Evolutionary conservation across 2,329 filamentous ascomycete genomes (phyloP), one percentile per base, ranked within the genome.

Genomic region (Calycina herbarum): DNA sequence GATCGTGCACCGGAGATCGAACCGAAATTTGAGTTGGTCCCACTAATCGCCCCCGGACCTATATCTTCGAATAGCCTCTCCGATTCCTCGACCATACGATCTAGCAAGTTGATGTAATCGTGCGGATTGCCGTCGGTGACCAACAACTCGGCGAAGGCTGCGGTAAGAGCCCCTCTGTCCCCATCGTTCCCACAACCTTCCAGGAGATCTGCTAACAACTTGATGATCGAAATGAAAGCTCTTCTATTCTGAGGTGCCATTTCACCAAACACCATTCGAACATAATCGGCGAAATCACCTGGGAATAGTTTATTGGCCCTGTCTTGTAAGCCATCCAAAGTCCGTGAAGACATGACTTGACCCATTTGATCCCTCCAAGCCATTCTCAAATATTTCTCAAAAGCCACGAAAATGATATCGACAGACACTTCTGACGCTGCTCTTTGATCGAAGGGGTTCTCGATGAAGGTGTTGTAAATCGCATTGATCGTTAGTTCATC

Each of bases 331-430:
- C 87, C 86, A 64, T 90, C 86, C 45, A 97, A 82, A 5, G 87
- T 85, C 58, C 89, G 83, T 62, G 86, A 83, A 1, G 91, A 87
- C 76, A 98, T 87, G 64, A 98, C 86, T 2, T 92, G 87, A 0
- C 94, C 94, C 83, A 97, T 93, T 72, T 92, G 89, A 70, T 94
- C 91, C 66, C 86, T 88, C 94, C 94, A 98, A 13, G 92, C 93
- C 68, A 93, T 89, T 66, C 88, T 88, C 67, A 97, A 81, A 72
- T 97, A 98, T 68, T 96, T 97, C 76, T 97, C 94, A 76, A 97
- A 98, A 0, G 94, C 91, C 31, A 91, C 90, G 74, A 97, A 96
- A 5, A 98, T 84, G 24, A 94, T 88, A 73, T 97, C 93, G 8
- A 94, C 87, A 2, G 89, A 85, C 8, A 92, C 84, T 66, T 97